Evolutionary conservation across 2,329 filamentous ascomycete species (phyloP).

Genomic region (Macroventuria anomochaeta): DNA sequence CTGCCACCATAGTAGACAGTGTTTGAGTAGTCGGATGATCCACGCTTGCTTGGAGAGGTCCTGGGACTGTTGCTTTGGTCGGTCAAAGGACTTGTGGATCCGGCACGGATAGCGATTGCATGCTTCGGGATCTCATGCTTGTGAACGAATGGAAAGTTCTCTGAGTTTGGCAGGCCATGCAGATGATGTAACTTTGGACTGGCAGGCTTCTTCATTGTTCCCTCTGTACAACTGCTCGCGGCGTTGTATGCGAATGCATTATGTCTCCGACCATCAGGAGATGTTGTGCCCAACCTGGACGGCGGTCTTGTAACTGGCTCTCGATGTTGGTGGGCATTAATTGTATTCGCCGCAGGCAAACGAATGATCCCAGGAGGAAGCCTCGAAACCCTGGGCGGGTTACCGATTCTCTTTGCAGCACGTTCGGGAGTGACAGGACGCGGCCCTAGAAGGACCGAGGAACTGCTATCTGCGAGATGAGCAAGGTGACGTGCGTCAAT

Average conservation of each 20-base stretch:
- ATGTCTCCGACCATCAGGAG: background rate
- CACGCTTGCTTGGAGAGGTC: too few species aligned
- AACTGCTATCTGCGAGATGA: background rate
- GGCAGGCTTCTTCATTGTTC: background rate
- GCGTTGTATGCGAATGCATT: background rate
- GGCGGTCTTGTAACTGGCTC: background rate
- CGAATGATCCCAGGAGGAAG: constrained; percentile 13
- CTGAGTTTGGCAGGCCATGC: constrained; percentile 22
- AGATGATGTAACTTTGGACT: constrained; percentile 34
- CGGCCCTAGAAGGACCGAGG: constrained; percentile 13
- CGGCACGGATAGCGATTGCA: constrained; percentile 22
- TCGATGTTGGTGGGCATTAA: background rate
- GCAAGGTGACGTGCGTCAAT: background rate
- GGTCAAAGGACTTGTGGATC: constrained; percentile 20
- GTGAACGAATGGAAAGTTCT: constrained; percentile 32
- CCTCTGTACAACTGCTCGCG: background rate
- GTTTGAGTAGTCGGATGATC: background rate
- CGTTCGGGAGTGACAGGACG: constrained; percentile 16
- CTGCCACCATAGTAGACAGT: constrained; percentile 5
- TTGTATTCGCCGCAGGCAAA: background rate
- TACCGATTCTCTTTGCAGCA: constrained; percentile 20
- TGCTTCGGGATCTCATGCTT: constrained; percentile 27
- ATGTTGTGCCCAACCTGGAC: background rate
- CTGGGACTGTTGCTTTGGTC: background rate
- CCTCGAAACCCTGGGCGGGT: constrained; percentile 18